These are phyloP conservation scores for Solanum pennellii DNA, from an alignment of 257 asterid genomes.

Conservation along the genomic window DNA sequence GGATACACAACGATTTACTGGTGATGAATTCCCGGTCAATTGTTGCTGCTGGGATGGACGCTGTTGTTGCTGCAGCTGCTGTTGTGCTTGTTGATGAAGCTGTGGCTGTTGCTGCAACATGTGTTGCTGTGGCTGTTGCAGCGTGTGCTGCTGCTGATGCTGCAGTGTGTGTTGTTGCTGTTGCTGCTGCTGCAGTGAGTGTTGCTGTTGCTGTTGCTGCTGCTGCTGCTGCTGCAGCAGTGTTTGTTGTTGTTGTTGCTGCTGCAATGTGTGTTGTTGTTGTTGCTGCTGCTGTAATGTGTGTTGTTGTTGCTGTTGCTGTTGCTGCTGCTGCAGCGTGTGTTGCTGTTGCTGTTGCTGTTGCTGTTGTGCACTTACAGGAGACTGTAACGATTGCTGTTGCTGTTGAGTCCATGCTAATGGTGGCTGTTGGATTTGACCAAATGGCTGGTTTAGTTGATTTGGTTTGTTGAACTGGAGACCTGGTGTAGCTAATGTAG, in stretches of 20 bases:
- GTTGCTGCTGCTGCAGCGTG: constrained; percentile 19
- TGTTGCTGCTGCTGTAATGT: constrained; percentile 6
- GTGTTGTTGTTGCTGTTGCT: too few species aligned
- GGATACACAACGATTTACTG: constrained; percentile 19
- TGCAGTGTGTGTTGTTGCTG: constrained; percentile 29
- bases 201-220: background rate
- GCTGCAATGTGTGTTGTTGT: constrained; percentile 9
- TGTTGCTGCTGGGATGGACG: constrained; percentile 25
- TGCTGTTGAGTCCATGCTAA: constrained; percentile 48
- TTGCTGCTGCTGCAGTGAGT: constrained; percentile 40
- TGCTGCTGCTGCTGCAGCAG: constrained; percentile 9
- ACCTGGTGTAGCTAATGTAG: constrained; percentile 33
- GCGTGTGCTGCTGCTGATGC: background rate
- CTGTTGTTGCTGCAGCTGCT: constrained; percentile 17
- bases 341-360: constrained; percentile 10
- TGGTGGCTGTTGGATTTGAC: constrained; percentile 41
- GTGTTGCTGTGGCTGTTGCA: background rate
- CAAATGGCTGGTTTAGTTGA: constrained; percentile 35
- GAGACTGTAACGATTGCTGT: constrained; percentile 43
- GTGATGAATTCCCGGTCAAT: constrained; percentile 18
- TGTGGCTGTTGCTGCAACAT: constrained; percentile 6
- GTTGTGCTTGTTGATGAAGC: constrained; percentile 57
- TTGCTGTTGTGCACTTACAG: constrained; percentile 27
- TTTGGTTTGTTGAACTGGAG: constrained; percentile 50
- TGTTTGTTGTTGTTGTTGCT: constrained; percentile 23